Evolutionary conservation across 257 asterid species (phyloP).

Genomic region (Leptodermis oblonga): DNA sequence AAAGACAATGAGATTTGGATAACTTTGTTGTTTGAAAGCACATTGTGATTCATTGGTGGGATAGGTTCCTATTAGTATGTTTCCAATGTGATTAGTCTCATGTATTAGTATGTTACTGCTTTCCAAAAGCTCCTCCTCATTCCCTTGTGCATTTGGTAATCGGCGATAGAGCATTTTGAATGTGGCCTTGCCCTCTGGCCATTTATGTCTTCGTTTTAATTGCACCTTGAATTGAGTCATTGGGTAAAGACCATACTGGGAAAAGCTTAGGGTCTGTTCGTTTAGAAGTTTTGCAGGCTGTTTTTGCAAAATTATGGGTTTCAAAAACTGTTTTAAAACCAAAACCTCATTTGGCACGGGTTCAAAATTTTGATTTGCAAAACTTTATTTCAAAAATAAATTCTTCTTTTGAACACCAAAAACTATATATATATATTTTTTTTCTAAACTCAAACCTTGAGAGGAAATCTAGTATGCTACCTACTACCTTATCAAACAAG

Average conservation of each 20-base stretch:
- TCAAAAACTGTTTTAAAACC: too few species aligned
- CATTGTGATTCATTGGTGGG: not conserved
- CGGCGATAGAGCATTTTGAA: not conserved
- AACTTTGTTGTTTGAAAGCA: not conserved
- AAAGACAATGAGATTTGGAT: not conserved
- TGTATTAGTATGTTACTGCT: not conserved
- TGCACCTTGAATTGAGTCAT: not conserved
- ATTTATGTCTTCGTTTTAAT: not conserved
- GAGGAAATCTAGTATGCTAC: too few species aligned
- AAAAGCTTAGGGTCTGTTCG: not conserved
- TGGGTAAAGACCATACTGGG: not conserved
- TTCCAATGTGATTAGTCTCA: not conserved
- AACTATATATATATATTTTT: too few species aligned
- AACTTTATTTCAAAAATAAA: too few species aligned
- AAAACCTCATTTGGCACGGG: too few species aligned
- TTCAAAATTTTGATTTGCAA: too few species aligned
- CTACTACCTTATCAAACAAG: too few species aligned
- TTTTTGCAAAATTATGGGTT: too few species aligned
- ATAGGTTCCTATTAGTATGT: not conserved
- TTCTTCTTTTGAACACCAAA: too few species aligned
- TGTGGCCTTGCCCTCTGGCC: not conserved
- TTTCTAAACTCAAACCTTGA: too few species aligned
- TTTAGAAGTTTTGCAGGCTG: too few species aligned
- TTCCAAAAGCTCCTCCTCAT: not conserved
- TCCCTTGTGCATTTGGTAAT: not conserved